phyloP scores from a whole-genome alignment of 805 yeast species.

The Zygosaccharomyces rouxii region DNA sequence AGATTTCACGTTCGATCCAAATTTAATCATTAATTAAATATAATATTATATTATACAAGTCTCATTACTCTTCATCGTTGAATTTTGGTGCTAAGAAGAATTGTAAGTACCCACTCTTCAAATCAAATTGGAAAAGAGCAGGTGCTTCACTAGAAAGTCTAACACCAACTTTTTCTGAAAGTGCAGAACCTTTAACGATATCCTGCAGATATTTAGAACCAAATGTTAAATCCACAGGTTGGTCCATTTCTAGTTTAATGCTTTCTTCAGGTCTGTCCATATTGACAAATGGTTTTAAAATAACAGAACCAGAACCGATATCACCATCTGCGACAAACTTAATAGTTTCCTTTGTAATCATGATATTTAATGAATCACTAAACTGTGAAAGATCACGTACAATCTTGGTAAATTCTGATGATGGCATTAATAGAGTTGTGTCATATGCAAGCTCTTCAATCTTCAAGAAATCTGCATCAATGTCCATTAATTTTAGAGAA shows the following conservation, averaged over 20 bases:
- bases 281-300: constrained; percentile 78
- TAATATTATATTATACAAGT: not conserved
- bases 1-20: constrained; percentile 4
- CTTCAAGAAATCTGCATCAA: constrained; percentile 88
- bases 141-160: constrained; percentile 90
- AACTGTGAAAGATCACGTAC: constrained; percentile 82
- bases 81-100: constrained; percentile 98
- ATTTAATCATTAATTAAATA: constrained; percentile 1
- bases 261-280: constrained; percentile 75
- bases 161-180: constrained; percentile 72
- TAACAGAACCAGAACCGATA: constrained; percentile 80
- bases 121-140: constrained; percentile 85
- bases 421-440: constrained; percentile 80
- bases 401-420: constrained; percentile 81
- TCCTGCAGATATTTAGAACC: constrained; percentile 89
- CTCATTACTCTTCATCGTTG: constrained; percentile 71
- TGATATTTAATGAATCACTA: constrained; percentile 80
- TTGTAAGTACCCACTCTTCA: constrained; percentile 82
- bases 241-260: constrained; percentile 70
- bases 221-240: constrained; percentile 83
- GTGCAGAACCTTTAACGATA: constrained; percentile 84
- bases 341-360: constrained; percentile 88
- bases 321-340: constrained; percentile 90
- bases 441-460: constrained; percentile 93
- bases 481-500: constrained; percentile 88